These are phyloP conservation scores for Serendipita vermifera DNA, from an alignment of 768 basidiomycete species.

Conservation along the genomic window DNA sequence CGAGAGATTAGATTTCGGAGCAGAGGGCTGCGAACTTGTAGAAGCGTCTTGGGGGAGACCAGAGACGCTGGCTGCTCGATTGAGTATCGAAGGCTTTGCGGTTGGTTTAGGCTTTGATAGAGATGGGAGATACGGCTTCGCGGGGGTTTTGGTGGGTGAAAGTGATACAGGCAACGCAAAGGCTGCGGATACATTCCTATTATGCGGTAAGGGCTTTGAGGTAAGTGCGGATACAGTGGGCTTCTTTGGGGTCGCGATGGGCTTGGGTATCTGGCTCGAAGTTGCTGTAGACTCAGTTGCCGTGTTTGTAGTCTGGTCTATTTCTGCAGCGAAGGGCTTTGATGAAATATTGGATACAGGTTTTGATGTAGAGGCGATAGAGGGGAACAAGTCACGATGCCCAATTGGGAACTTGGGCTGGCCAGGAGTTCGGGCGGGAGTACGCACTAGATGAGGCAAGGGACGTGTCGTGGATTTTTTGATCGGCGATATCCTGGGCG, in stretches of 20 bases:
- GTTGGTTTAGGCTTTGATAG: neutral
- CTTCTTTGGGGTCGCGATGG: neutral
- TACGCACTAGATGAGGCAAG: neutral
- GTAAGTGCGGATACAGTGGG: neutral
- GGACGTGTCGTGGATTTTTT: neutral
- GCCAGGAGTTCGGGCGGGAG: neutral
- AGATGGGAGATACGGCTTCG: neutral
- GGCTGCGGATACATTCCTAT: slow-evolving; percentile 6
- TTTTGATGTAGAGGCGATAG: neutral
- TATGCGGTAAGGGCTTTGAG: neutral
- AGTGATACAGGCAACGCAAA: slow-evolving; percentile 1
- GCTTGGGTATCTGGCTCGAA: neutral
- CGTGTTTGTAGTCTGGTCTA: too few species aligned
- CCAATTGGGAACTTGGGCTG: neutral
- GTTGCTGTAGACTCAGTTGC: neutral
- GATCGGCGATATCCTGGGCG: neutral
- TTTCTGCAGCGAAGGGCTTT: neutral
- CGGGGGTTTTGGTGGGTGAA: slow-evolving; percentile 1
- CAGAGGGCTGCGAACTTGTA: too few species aligned
- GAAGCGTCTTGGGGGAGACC: neutral
- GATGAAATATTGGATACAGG: neutral
- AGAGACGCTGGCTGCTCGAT: neutral
- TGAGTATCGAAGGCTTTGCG: neutral
- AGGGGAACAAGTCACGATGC: neutral
- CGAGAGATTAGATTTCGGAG: neutral